Conservation (phyloP, 163 green algal species). For the Smithsoniella earleae region DNA sequence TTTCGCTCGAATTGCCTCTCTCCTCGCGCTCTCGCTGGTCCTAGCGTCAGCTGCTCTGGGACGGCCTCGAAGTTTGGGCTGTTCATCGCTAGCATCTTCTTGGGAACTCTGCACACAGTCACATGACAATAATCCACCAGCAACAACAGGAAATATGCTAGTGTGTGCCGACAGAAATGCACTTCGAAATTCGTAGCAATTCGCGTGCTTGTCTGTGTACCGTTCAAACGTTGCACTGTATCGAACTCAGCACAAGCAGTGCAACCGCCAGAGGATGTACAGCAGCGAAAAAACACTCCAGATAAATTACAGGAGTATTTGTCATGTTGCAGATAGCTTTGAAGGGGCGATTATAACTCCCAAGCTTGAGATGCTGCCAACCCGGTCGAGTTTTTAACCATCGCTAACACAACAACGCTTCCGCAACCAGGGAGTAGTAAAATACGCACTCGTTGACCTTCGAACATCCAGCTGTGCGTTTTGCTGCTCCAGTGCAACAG, state of each 20-base stretch:
- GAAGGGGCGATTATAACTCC: too few species aligned
- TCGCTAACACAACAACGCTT: not conserved
- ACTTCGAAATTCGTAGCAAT: too few species aligned
- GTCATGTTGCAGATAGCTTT: too few species aligned
- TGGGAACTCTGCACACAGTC: not conserved
- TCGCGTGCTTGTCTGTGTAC: not conserved
- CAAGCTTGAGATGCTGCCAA: too few species aligned
- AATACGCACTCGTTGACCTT: not conserved
- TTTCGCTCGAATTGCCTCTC: constrained; percentile 7
- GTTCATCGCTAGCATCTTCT: not conserved
- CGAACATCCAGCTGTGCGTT: not conserved
- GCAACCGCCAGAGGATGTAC: too few species aligned
- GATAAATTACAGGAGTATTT: not conserved
- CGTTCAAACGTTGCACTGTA: not conserved
- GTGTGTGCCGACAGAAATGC: too few species aligned
- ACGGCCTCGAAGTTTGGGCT: not conserved
- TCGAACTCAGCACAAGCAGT: not conserved
- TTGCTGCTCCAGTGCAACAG: not conserved
- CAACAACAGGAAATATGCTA: too few species aligned
- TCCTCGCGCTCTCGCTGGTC: not conserved
- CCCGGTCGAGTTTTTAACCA: too few species aligned
- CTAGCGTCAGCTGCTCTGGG: not conserved
- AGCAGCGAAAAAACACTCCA: too few species aligned
- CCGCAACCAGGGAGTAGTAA: not conserved
- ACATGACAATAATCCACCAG: too few species aligned